These are phyloP conservation scores for Parathielavia appendiculata DNA, from an alignment of 495 filamentous ascomycete genomes.

Conservation along the genomic window DNA sequence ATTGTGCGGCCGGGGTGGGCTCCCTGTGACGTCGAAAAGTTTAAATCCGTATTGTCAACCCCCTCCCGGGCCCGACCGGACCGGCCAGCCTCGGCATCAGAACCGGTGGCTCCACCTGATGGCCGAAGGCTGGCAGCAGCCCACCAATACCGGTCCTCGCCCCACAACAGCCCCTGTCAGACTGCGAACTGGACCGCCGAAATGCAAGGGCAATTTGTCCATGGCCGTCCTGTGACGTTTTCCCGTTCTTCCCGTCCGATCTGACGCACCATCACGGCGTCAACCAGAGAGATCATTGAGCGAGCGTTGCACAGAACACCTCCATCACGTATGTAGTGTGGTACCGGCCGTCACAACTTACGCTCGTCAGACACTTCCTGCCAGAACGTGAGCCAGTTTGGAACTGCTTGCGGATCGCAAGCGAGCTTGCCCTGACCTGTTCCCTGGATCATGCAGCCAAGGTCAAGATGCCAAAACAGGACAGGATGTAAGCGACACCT, in stretches of 20 bases:
- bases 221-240: slow-evolving; percentile 1
- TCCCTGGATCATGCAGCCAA: not conserved
- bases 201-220: slow-evolving; percentile 10
- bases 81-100: not conserved
- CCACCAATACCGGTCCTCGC: not conserved
- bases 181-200: not conserved
- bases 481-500: not conserved
- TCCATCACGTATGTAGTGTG: not conserved
- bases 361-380: not conserved
- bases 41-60: too few species aligned
- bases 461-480: not conserved
- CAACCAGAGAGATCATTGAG: not conserved
- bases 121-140: not conserved
- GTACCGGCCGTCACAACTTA: not conserved
- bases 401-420: not conserved
- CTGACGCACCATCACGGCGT: not conserved
- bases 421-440: not conserved
- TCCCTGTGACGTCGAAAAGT: too few species aligned
- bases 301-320: not conserved
- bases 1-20: too few species aligned
- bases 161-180: not conserved
- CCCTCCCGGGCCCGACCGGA: not conserved
- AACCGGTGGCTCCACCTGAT: not conserved
- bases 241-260: not conserved
- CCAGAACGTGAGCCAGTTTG: not conserved